Evolutionary conservation across 257 asterid species (phyloP).

Genomic region (Fraxinus pennsylvanica): DNA sequence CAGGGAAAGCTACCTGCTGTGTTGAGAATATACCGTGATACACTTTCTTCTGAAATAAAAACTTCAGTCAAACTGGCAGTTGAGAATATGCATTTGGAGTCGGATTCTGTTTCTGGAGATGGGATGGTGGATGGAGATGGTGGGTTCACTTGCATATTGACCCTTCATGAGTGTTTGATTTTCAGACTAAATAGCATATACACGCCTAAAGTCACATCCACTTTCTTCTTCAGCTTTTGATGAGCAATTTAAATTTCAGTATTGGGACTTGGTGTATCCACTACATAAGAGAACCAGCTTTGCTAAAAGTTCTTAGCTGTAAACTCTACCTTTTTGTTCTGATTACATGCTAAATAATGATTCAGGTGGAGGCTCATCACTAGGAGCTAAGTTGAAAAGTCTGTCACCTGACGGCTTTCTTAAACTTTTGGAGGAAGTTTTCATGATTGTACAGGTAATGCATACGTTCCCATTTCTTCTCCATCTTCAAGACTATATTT

Average conservation of each 20-base stretch:
- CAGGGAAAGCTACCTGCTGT: constrained; percentile 96
- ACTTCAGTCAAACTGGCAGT: constrained; percentile 80
- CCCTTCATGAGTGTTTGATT: constrained; percentile 21
- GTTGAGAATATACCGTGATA: constrained; percentile 87
- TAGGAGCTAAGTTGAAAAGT: constrained; percentile 85
- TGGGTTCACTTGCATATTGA: constrained; percentile 39
- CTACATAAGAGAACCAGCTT: constrained; percentile 11
- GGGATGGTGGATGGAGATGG: constrained; percentile 79
- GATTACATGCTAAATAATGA: constrained; percentile 24
- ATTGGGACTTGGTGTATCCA: constrained; percentile 14
- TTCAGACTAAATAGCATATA: constrained; percentile 2
- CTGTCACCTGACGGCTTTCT: constrained; percentile 86
- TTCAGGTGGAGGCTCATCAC: constrained; percentile 89
- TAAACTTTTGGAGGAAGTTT: constrained; percentile 82
- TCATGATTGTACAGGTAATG: constrained; percentile 92
- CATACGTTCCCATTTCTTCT: constrained; percentile 38
- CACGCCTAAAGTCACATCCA: background rate
- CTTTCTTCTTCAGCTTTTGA: constrained; percentile 8
- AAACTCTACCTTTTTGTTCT: constrained; percentile 7
- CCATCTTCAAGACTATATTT: constrained; percentile 24
- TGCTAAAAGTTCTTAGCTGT: background rate
- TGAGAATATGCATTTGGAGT: constrained; percentile 74
- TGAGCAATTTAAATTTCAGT: background rate
- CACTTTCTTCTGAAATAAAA: constrained; percentile 86
- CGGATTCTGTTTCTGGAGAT: constrained; percentile 74